phyloP scores from a whole-genome alignment of 768 basidiomycete species.

The Lactarius trivialis region DNA sequence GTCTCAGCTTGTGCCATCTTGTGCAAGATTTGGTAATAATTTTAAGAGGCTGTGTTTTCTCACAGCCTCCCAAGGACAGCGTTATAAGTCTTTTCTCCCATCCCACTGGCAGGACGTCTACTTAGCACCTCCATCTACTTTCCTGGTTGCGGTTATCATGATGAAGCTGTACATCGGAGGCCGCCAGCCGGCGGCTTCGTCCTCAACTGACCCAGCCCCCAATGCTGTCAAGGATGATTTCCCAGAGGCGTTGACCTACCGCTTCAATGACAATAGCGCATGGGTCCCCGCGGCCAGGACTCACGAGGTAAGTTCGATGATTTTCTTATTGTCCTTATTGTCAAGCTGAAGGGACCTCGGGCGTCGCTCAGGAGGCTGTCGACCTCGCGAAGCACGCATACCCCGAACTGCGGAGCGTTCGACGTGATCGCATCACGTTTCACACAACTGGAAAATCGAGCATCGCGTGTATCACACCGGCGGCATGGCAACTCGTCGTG shows the following conservation, averaged over 20 bases:
- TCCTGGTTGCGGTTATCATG: conserved; percentile 6
- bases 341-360: not conserved
- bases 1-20: not conserved
- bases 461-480: conserved; percentile 20
- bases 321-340: not conserved
- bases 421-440: conserved; percentile 17
- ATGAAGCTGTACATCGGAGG: conserved; percentile 12
- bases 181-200: conserved; percentile 4
- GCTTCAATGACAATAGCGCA: conserved; percentile 19
- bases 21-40: not conserved
- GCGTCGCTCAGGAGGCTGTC: conserved; percentile 13
- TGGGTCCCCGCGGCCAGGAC: conserved; percentile 15
- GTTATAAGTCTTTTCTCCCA: conserved; percentile 1
- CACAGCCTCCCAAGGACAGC: conserved; percentile 8
- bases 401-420: conserved; percentile 11
- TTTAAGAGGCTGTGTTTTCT: not conserved
- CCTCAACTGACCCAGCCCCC: not conserved
- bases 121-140: not conserved
- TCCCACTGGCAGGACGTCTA: not conserved
- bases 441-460: conserved; percentile 20
- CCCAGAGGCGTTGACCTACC: conserved; percentile 21
- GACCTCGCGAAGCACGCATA: conserved; percentile 18
- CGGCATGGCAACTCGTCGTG: conserved; percentile 21
- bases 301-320: not conserved
- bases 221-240: conserved; percentile 3